Percentiles rank a stretch among this genome's conserved stretches.
phyloP scores from a whole-genome alignment of 768 basidiomycete species.

The Lyophyllum decastes region DNA sequence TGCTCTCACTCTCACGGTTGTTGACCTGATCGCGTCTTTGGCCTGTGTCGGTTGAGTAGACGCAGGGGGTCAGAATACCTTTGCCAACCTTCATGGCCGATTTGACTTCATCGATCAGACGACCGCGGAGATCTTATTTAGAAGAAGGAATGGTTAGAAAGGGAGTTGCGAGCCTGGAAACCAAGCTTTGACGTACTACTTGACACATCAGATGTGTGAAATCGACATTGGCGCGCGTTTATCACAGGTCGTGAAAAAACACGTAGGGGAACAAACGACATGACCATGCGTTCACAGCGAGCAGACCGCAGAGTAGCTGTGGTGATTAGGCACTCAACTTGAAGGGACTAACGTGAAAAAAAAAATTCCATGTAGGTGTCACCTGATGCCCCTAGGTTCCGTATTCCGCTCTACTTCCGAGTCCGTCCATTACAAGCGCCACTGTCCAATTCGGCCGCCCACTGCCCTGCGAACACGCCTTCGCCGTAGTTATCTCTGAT shows the following conservation, averaged over 20 bases:
- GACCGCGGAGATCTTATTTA: constrained; percentile 57
- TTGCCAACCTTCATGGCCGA: constrained; percentile 65
- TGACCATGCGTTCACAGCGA: not conserved
- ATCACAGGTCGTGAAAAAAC: not conserved
- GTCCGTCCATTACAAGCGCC: too few species aligned
- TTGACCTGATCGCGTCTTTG: constrained; percentile 58
- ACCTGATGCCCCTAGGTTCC: not conserved
- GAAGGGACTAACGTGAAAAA: too few species aligned
- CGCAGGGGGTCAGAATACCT: not conserved
- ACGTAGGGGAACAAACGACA: constrained; percentile 5
- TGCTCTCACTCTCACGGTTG: constrained; percentile 54
- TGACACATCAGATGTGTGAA: constrained; percentile 5
- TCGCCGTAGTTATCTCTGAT: not conserved
- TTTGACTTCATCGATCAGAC: constrained; percentile 57
- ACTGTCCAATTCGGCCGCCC: too few species aligned
- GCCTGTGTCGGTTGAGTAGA: constrained; percentile 36
- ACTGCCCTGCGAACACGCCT: not conserved
- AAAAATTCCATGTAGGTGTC: not conserved
- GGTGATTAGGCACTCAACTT: too few species aligned
- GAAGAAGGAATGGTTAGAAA: not conserved
- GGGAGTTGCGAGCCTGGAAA: not conserved
- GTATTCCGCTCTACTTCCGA: not conserved
- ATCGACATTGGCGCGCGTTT: constrained; percentile 4
- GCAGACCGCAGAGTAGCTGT: too few species aligned
- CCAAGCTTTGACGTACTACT: constrained; percentile 4